Percentiles rank a stretch among this genome's conserved stretches.
phyloP scores from a whole-genome alignment of 139 green algal genomes.

The Marvania coccoides region DNA sequence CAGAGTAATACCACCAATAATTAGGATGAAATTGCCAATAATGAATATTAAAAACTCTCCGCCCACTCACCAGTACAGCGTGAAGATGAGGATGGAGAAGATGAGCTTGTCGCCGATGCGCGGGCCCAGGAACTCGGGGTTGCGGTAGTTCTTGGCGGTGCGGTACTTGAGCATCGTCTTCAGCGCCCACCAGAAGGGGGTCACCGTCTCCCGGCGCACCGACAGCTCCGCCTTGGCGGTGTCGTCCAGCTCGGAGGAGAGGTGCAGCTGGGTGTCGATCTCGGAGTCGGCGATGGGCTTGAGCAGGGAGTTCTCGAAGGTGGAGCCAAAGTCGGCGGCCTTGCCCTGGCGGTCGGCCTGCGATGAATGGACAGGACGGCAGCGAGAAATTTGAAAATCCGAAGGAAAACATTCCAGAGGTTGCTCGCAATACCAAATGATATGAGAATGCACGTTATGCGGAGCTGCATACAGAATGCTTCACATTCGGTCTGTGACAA shows the following conservation, averaged over 20 bases:
- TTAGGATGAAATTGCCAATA: too few relatives aligned
- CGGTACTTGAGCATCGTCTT: constrained; percentile 61
- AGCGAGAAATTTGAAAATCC: too few relatives aligned
- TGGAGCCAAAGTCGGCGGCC: constrained; percentile 7
- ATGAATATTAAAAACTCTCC: too few relatives aligned
- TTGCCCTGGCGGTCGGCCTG: constrained; percentile 25
- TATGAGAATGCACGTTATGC: too few relatives aligned
- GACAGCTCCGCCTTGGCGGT: constrained; percentile 36
- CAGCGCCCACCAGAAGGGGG: constrained; percentile 65
- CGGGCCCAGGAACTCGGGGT: constrained; percentile 47
- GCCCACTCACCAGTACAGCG: constrained; percentile 50
- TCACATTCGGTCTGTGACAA: too few relatives aligned
- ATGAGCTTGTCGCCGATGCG: constrained; percentile 66
- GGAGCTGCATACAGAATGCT: too few relatives aligned
- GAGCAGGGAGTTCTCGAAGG: constrained; percentile 11
- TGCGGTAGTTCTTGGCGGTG: constrained; percentile 54
- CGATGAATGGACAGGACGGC: too few relatives aligned
- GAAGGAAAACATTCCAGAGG: too few relatives aligned
- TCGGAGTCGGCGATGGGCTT: constrained; percentile 7
- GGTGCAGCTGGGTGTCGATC: constrained; percentile 8
- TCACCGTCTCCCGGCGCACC: constrained; percentile 49
- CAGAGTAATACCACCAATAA: neutral
- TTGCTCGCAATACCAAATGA: too few relatives aligned
- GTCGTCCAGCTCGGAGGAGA: constrained; percentile 14
- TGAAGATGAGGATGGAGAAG: constrained; percentile 52